Evolutionary conservation across 306 rosid genomes (phyloP).

Genomic region (Inga leiocalycina): DNA sequence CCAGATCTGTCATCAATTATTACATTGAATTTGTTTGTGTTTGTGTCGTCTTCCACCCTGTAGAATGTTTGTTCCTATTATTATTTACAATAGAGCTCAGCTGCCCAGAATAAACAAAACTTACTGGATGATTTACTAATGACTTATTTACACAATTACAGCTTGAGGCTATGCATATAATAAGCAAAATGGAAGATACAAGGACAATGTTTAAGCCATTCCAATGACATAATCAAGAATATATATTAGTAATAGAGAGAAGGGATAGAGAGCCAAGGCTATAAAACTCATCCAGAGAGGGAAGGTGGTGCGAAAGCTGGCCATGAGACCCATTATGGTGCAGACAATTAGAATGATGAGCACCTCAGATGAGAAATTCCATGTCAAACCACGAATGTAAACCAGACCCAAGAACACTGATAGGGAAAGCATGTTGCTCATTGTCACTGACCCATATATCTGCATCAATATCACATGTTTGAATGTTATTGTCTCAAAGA

Average conservation of each 20-base stretch:
- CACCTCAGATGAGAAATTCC: conserved; percentile 35
- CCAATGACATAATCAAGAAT: conserved; percentile 33
- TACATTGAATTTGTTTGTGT: background rate
- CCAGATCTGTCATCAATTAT: background rate
- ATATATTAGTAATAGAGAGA: conserved; percentile 37
- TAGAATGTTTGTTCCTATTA: background rate
- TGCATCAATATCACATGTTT: background rate
- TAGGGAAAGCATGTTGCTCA: conserved; percentile 29
- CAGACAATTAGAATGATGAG: conserved; percentile 40
- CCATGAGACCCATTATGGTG: conserved; percentile 34
- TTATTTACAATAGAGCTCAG: background rate
- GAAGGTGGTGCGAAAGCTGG: conserved; percentile 39
- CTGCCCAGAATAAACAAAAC: background rate
- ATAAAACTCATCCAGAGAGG: conserved; percentile 36
- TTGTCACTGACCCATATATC: conserved; percentile 27
- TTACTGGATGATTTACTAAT: background rate
- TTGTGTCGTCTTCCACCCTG: background rate
- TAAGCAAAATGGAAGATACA: background rate
- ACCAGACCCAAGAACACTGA: conserved; percentile 13
- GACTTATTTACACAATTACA: background rate
- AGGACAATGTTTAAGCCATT: conserved; percentile 22
- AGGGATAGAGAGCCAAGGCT: conserved; percentile 35
- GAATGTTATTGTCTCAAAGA: background rate
- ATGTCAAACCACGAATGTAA: background rate
- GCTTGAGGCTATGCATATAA: background rate